These are phyloP conservation scores for Speleostelium caveatum DNA, from an alignment of 78 protist genomes.

Conservation along the genomic window DNA sequence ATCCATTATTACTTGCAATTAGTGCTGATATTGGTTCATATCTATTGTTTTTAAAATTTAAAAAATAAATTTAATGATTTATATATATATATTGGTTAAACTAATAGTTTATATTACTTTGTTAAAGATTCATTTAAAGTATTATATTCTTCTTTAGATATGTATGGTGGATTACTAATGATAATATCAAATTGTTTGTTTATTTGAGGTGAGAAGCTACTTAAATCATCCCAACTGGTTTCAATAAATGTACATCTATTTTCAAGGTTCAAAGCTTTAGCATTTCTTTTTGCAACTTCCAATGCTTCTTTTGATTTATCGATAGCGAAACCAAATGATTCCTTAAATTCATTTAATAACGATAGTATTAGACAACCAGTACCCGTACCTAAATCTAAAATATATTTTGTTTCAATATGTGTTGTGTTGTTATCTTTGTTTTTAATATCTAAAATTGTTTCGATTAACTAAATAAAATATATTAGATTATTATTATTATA, in stretches of 20 bases:
- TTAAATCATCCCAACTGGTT: conserved; percentile 30
- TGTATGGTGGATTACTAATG: conserved; percentile 70
- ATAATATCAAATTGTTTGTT: conserved; percentile 16
- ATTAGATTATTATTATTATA: not conserved
- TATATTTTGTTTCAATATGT: not conserved
- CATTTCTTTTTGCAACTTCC: conserved; percentile 24
- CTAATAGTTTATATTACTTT: too few relatives aligned
- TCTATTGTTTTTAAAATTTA: too few relatives aligned
- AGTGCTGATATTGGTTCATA: conserved; percentile 67
- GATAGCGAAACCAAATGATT: conserved; percentile 31
- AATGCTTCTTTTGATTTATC: conserved; percentile 57
- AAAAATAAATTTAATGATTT: not conserved
- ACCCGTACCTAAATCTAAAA: conserved; percentile 69
- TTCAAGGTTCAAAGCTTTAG: not conserved
- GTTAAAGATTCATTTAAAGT: conserved; percentile 17
- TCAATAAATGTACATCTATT: conserved; percentile 1
- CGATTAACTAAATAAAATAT: too few relatives aligned
- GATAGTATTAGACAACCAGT: conserved; percentile 60
- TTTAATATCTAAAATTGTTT: conserved; percentile 8
- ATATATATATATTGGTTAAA: not conserved
- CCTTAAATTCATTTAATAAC: conserved; percentile 20
- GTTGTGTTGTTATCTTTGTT: too few relatives aligned
- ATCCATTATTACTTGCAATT: conserved; percentile 55
- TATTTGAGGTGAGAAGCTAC: not conserved
- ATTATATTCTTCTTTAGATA: conserved; percentile 23